phyloP scores from a whole-genome alignment of 257 asterid species.

The Solanum appendiculatum region DNA sequence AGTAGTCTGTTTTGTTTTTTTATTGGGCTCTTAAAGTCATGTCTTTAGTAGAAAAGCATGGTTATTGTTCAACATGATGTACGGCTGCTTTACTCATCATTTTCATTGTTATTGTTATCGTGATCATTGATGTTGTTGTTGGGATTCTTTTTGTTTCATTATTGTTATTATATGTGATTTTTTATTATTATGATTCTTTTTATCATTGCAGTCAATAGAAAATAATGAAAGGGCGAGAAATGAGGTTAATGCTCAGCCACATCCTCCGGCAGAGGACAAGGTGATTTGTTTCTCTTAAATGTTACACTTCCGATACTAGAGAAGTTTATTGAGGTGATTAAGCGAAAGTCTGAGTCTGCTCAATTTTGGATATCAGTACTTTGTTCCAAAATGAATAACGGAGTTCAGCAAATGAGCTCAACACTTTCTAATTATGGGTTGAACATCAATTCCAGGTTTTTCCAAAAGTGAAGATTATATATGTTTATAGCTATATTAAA shows the following conservation, averaged over 20 bases:
- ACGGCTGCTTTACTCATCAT: not conserved
- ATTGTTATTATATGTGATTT: not conserved
- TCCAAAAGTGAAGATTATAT: not conserved
- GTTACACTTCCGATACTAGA: not conserved
- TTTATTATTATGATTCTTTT: not conserved
- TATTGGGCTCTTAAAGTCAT: not conserved
- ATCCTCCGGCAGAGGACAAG: conserved; percentile 55
- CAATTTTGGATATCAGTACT: not conserved
- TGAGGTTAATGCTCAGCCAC: conserved; percentile 39
- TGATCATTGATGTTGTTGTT: not conserved
- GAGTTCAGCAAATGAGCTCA: not conserved
- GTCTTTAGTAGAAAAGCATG: not conserved
- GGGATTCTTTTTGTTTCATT: not conserved
- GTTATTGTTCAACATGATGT: not conserved
- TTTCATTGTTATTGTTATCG: not conserved
- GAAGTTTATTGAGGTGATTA: not conserved
- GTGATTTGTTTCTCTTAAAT: conserved; percentile 18
- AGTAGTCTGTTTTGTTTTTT: not conserved
- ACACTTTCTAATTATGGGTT: not conserved
- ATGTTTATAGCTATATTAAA: not conserved
- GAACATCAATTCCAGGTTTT: not conserved
- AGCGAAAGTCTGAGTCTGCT: not conserved
- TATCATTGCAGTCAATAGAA: conserved; percentile 50
- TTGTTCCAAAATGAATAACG: not conserved
- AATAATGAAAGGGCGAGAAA: conserved; percentile 68